Base-by-base conservation (phyloP, 768 basidiomycete species). In the Crassisporium funariophilum region DNA sequence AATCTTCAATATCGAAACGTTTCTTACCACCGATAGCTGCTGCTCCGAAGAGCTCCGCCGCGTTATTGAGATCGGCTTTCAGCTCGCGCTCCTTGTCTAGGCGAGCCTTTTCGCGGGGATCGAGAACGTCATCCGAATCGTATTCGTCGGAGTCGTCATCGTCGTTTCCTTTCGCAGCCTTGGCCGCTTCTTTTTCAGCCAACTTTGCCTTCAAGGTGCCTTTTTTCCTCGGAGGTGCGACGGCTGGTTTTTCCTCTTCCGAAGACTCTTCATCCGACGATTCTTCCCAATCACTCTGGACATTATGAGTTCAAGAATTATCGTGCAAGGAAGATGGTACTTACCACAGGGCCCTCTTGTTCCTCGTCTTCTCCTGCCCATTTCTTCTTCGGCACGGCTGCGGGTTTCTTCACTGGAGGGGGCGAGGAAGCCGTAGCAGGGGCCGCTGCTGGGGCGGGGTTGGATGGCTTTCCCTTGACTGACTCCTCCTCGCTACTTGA, bases 231-330 rank as follows among this genome's bases (percentile, higher is more conserved):
- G 86, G 82, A 3, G 90, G 84, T 13, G 84, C 83, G 36, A 74
- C 79, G 0, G 80, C 55, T 3, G 75, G 61, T 2, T 78, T 65
- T 4, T 75, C 67, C 37, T 78, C 91, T 29, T 87, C 86, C 5
- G 81, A 82, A 1, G 88, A 88, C 24, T 75, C 89, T 37, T 68
- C 66, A 8, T 61, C 60, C 8, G 65, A 66, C 1, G 66, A 68
- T 43, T 65, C 65, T 57, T 98, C 95, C 95, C 95, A 98, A 68
- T 97, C 95, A 67, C 91, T 93, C 92, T 95, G n/a, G n/a, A n/a
- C n/a, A 58, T 23, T 4, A 20, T 16, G n/a, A 53, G 31, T 16
- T 25, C 10, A 50, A 52, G 54, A 31, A 39, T 35, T 39, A 23
- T 55, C 43, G 49, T 50, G 34, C 34, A 22, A 4, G 20, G n/a